phyloP scores from a whole-genome alignment of 108 stramenopile species.

The Fragilaria radians region DNA sequence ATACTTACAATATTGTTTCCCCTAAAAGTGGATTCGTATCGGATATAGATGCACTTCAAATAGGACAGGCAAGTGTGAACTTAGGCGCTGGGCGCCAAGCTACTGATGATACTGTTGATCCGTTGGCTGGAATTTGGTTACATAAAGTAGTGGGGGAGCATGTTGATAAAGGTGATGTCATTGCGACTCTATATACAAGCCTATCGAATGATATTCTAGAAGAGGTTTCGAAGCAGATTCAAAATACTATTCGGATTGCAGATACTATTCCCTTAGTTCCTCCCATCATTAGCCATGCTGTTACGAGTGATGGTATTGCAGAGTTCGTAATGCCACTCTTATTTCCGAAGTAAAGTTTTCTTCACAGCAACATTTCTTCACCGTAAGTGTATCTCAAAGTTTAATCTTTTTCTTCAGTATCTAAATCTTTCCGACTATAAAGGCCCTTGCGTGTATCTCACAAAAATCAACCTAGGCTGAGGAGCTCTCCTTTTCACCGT shows the following conservation, averaged over 20 bases:
- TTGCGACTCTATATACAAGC: slow-evolving; percentile 35
- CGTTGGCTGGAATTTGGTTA: slow-evolving; percentile 55
- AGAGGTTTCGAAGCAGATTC: background rate
- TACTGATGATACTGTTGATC: slow-evolving; percentile 53
- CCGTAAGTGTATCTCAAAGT: too few species aligned
- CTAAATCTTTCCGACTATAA: too few species aligned
- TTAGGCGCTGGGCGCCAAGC: slow-evolving; percentile 68
- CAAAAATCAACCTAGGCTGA: too few species aligned
- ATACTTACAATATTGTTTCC: slow-evolving; percentile 18
- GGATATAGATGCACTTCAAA: slow-evolving; percentile 43
- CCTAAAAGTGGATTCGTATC: slow-evolving; percentile 27
- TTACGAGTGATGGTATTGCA: slow-evolving; percentile 21
- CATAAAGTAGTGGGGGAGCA: slow-evolving; percentile 39
- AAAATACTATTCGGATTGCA: background rate
- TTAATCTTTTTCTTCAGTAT: too few species aligned
- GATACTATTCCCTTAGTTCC: background rate
- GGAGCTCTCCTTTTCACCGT: too few species aligned
- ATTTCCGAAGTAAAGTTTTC: too few species aligned
- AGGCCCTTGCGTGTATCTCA: too few species aligned
- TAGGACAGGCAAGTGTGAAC: slow-evolving; percentile 46
- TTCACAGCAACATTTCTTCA: too few species aligned
- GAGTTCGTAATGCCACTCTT: slow-evolving; percentile 21
- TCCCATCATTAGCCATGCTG: slow-evolving; percentile 19
- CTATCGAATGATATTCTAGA: slow-evolving; percentile 8
- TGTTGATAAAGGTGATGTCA: slow-evolving; percentile 37